phyloP scores from a whole-genome alignment of 495 filamentous ascomycete genomes.

The Jackrogersella minutella region DNA sequence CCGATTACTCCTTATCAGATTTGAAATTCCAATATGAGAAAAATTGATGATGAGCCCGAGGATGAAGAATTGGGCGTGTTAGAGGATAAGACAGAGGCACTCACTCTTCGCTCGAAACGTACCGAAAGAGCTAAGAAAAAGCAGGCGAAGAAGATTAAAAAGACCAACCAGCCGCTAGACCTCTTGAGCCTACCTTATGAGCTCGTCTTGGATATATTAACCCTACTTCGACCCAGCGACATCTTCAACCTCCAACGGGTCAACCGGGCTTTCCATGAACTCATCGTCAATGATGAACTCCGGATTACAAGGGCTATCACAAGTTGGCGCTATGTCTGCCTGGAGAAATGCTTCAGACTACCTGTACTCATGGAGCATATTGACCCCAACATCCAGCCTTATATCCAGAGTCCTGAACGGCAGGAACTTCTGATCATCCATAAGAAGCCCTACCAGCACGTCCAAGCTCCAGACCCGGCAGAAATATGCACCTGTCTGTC shows the following conservation, averaged over 20 bases:
- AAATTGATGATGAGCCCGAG: conserved; percentile 22
- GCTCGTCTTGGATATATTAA: conserved; percentile 55
- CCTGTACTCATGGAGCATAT: conserved; percentile 54
- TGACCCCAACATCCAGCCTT: conserved; percentile 44
- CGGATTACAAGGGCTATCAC: conserved; percentile 52
- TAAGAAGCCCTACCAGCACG: conserved; percentile 58
- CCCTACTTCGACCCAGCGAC: conserved; percentile 56
- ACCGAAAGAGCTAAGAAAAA: conserved; percentile 57
- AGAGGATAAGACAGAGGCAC: conserved; percentile 43
- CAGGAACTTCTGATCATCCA: conserved; percentile 49
- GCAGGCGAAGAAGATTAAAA: conserved; percentile 48
- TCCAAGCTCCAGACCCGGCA: conserved; percentile 49
- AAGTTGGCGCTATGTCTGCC: conserved; percentile 53
- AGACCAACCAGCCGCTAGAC: conserved; percentile 7
- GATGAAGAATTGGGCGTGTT: conserved; percentile 39
- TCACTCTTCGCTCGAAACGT: conserved; percentile 58
- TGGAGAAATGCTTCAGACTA: conserved; percentile 57
- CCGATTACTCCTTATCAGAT: not conserved
- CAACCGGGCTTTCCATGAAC: conserved; percentile 45
- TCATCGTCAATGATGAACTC: conserved; percentile 52
- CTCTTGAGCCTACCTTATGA: conserved; percentile 59
- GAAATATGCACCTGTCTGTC: conserved; percentile 61
- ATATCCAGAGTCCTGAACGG: conserved; percentile 49
- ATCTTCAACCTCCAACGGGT: conserved; percentile 52
- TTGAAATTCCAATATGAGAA: conserved; percentile 16